A percentile compares a stretch with the other conserved stretches of the same genome.
phyloP scores from a whole-genome alignment of 2,329 filamentous ascomycete genomes.

The Magnaporthales sp. region DNA sequence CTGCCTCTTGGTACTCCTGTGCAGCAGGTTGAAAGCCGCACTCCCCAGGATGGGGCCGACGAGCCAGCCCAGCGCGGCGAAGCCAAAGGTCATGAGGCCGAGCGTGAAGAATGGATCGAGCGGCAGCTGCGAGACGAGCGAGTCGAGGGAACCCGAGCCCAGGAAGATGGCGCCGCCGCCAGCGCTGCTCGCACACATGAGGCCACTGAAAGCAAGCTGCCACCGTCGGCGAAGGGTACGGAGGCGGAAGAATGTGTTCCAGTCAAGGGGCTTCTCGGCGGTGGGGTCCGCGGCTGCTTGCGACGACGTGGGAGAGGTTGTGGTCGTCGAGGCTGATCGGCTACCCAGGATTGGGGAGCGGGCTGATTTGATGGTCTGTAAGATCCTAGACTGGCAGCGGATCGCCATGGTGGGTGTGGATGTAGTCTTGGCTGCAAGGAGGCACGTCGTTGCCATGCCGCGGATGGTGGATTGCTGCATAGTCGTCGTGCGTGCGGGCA shows the following conservation, averaged over 20 bases:
- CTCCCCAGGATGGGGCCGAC: constrained; percentile 76
- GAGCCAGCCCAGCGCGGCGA: constrained; percentile 79
- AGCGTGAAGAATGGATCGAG: constrained; percentile 82
- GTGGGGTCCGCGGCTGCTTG: constrained; percentile 18
- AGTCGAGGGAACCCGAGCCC: constrained; percentile 63
- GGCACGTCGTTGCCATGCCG: not conserved
- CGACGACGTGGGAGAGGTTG: constrained; percentile 8
- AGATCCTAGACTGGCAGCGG: not conserved
- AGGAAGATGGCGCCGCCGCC: constrained; percentile 56
- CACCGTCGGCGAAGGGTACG: constrained; percentile 78
- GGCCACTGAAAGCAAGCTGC: constrained; percentile 69
- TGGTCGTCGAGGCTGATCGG: constrained; percentile 9
- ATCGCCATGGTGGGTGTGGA: not conserved
- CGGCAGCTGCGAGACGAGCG: constrained; percentile 61
- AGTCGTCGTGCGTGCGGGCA: not conserved
- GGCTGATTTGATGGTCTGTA: constrained; percentile 11
- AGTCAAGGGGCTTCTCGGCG: constrained; percentile 50
- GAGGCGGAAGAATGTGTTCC: constrained; percentile 89
- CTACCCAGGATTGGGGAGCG: constrained; percentile 6
- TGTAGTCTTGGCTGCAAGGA: not conserved
- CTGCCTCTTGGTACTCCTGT: constrained; percentile 60
- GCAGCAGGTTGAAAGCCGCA: constrained; percentile 66
- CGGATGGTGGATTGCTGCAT: not conserved
- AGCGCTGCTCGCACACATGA: constrained; percentile 54
- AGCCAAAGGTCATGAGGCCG: constrained; percentile 69